Conservation (phyloP, 345 rosid genomes). For the Eucalyptus regnans region DNA sequence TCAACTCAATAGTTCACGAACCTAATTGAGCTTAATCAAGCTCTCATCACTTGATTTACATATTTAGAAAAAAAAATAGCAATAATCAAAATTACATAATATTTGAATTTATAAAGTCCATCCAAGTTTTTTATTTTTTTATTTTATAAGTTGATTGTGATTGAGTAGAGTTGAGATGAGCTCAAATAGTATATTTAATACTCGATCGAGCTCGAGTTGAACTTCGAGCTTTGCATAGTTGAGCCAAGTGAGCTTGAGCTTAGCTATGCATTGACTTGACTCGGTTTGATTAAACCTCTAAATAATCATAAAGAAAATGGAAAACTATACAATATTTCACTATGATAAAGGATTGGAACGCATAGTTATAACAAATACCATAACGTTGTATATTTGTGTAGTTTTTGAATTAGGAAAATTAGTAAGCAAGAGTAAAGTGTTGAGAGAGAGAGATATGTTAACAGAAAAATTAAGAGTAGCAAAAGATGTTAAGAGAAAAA, state of each 20-base stretch:
- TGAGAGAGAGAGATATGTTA: neutral
- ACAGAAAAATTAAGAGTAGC: no score
- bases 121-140: neutral
- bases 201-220: neutral
- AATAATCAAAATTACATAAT: neutral
- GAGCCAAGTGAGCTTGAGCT: neutral
- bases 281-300: neutral
- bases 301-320: neutral
- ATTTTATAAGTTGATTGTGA: neutral
- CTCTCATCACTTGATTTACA: neutral
- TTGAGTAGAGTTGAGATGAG: neutral
- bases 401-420: neutral
- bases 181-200: fast-evolving
- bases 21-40: neutral
- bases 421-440: neutral
- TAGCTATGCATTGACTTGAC: neutral
- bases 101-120: neutral
- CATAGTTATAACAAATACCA: neutral
- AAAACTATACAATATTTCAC: neutral
- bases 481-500: neutral
- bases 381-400: neutral
- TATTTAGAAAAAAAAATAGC: neutral
- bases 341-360: neutral
- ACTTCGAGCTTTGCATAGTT: neutral
- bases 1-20: neutral